Percentiles rank a stretch among this genome's conserved stretches.
Conservation (phyloP, 2,329 filamentous ascomycete species). For the Zasmidium angulare region DNA sequence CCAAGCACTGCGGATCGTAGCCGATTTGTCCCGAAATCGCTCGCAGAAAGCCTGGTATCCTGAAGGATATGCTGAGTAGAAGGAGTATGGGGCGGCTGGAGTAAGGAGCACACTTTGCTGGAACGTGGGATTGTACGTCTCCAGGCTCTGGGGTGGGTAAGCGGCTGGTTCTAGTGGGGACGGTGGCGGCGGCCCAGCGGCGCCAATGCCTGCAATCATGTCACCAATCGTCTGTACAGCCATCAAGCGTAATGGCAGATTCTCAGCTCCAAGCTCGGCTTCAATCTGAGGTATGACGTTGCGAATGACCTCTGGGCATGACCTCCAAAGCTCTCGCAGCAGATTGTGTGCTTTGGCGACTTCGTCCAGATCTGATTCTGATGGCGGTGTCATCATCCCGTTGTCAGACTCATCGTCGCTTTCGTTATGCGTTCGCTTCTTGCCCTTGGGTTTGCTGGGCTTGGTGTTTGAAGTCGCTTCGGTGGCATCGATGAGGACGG, state of each 20-base stretch:
- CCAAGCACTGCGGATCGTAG: conserved; percentile 82
- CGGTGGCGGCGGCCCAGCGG: conserved; percentile 76
- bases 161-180: conserved; percentile 74
- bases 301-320: conserved; percentile 80
- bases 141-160: conserved; percentile 70
- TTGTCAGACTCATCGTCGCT: conserved; percentile 43
- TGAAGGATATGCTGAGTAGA: conserved; percentile 74
- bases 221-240: conserved; percentile 94
- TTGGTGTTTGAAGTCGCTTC: conserved; percentile 29
- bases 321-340: conserved; percentile 89
- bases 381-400: conserved; percentile 50
- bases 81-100: conserved; percentile 84
- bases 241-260: conserved; percentile 78
- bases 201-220: conserved; percentile 89
- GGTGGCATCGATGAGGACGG: conserved; percentile 86
- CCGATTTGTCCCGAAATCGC: conserved; percentile 81
- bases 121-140: conserved; percentile 41
- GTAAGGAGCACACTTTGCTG: conserved; percentile 66
- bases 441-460: conserved; percentile 51
- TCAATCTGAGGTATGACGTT: conserved; percentile 95
- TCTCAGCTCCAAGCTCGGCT: conserved; percentile 86
- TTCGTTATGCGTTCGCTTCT: conserved; percentile 40
- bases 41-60: conserved; percentile 84
- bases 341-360: conserved; percentile 85
- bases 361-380: conserved; percentile 82